These are phyloP conservation scores for Emericellopsis terricola DNA, from an alignment of 495 filamentous ascomycete genomes.

Conservation along the genomic window DNA sequence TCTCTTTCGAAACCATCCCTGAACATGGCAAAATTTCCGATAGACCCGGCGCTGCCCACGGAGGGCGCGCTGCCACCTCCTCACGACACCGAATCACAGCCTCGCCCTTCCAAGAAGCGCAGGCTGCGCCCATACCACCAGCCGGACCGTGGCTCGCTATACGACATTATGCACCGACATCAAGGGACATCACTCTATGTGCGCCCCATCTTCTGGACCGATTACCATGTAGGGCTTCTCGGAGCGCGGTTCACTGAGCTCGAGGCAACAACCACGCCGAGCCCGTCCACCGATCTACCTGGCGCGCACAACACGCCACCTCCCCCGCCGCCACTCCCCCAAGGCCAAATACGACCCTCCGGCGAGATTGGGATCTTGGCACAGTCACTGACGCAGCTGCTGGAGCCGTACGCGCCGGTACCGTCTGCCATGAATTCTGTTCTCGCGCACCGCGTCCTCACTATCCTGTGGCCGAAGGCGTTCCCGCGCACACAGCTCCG, in stretches of 20 bases:
- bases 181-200: slow-evolving; percentile 19
- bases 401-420: slow-evolving; percentile 5
- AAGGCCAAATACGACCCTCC: slow-evolving; percentile 6
- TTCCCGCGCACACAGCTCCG: slow-evolving; percentile 9
- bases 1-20: no score
- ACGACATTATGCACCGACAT: slow-evolving; percentile 26
- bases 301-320: slow-evolving; percentile 2
- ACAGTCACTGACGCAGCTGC: slow-evolving; percentile 13
- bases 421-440: slow-evolving; percentile 8
- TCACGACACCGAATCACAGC: no score
- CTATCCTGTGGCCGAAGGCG: slow-evolving; percentile 14
- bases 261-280: slow-evolving; percentile 13
- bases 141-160: slow-evolving; percentile 23
- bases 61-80: no score
- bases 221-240: slow-evolving; percentile 19
- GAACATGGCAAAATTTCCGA: no score
- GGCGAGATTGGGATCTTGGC: slow-evolving; percentile 11
- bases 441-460: slow-evolving; percentile 16
- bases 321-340: slow-evolving; percentile 2
- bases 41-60: no score
- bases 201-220: slow-evolving; percentile 28
- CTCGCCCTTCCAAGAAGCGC: background rate
- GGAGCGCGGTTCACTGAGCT: slow-evolving; percentile 17
- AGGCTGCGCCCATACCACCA: background rate
- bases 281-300: slow-evolving; percentile 5